These are phyloP conservation scores for Botryosphaeria dothidea DNA, from an alignment of 2,329 filamentous ascomycete genomes.

Conservation along the genomic window DNA sequence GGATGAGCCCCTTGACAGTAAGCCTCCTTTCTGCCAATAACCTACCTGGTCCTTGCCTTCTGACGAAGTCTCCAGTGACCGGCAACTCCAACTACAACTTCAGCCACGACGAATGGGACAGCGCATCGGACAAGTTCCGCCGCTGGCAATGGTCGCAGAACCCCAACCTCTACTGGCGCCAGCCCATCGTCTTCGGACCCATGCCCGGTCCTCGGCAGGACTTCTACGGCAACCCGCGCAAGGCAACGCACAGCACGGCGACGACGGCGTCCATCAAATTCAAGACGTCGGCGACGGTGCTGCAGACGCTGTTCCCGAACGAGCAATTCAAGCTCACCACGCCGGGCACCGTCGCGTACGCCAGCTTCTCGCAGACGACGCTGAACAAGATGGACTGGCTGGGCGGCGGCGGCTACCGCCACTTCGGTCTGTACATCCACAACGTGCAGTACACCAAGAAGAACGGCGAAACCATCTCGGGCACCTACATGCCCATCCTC, in stretches of 20 bases:
- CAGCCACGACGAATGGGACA: slow-evolving; percentile 60
- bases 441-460: slow-evolving; percentile 58
- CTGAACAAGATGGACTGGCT: slow-evolving; percentile 60
- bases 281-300: slow-evolving; percentile 41
- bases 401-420: slow-evolving; percentile 59
- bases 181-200: slow-evolving; percentile 46
- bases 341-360: slow-evolving; percentile 40
- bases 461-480: slow-evolving; percentile 49
- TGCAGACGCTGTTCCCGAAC: slow-evolving; percentile 44
- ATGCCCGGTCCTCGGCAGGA: slow-evolving; percentile 43
- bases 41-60: background rate
- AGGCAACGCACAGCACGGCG: slow-evolving; percentile 33
- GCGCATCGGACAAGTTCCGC: slow-evolving; percentile 53
- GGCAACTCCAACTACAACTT: slow-evolving; percentile 49
- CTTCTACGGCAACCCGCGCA: slow-evolving; percentile 25
- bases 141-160: slow-evolving; percentile 52
- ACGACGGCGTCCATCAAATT: slow-evolving; percentile 44
- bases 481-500: slow-evolving; percentile 58
- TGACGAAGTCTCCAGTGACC: background rate
- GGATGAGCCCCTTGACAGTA: slow-evolving; percentile 19
- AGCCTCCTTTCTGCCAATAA: background rate
- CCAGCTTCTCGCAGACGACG: slow-evolving; percentile 41
- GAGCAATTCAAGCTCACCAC: slow-evolving; percentile 37
- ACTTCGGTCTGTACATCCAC: slow-evolving; percentile 63
- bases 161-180: slow-evolving; percentile 38